A percentile compares a stretch with the other conserved stretches of the same genome.
phyloP scores from a whole-genome alignment of 1,284 basidiomycete genomes.

The Puccinia triticina region DNA sequence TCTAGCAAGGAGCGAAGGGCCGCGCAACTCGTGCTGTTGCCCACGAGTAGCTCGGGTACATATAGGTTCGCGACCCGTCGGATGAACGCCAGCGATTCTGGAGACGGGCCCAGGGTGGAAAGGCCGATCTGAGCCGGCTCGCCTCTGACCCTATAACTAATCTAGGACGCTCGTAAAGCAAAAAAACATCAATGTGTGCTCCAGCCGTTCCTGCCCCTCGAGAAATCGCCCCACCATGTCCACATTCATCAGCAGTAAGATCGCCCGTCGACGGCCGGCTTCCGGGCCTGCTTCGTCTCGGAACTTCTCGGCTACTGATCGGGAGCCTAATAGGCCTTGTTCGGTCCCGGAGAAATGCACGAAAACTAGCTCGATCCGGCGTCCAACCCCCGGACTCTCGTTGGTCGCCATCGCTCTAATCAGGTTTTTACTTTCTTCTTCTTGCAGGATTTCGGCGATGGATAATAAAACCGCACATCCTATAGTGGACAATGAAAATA shows the following conservation, averaged over 20 bases:
- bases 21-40: constrained; percentile 9
- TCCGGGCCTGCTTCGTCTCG: background rate
- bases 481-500: background rate
- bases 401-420: background rate
- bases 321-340: constrained; percentile 63
- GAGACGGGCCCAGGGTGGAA: background rate
- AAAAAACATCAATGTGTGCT: background rate
- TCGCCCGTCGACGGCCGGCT: background rate
- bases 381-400: constrained; percentile 55
- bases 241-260: constrained; percentile 2
- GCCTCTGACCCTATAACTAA: constrained; percentile 18
- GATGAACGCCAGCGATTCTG: background rate
- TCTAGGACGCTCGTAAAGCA: background rate
- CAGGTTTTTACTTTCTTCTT: constrained; percentile 58
- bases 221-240: constrained; percentile 18
- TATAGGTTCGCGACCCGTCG: background rate
- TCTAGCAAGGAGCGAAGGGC: background rate
- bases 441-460: constrained; percentile 72
- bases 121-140: constrained; percentile 20
- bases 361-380: constrained; percentile 53
- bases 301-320: constrained; percentile 58
- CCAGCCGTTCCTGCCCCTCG: background rate
- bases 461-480: constrained; percentile 64
- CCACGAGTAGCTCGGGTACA: constrained; percentile 22
- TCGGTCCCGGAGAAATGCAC: constrained; percentile 64